Evolutionary conservation across 768 basidiomycete genomes (phyloP), one percentile per base, ranked within the genome.

Genomic region (Suillus occidentalis): DNA sequence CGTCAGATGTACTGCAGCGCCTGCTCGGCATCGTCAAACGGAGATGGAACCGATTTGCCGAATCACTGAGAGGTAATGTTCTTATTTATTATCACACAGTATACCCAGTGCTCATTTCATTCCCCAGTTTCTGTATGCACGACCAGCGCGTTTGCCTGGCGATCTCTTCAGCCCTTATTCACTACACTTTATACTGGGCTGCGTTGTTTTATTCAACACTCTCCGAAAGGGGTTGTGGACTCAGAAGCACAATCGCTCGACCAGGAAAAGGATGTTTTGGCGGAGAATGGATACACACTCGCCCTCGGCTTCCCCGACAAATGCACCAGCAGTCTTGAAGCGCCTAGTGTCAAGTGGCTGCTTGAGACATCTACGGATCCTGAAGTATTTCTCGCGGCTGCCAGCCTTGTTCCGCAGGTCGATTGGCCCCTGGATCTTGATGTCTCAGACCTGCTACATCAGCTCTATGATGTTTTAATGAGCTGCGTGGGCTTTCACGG

Each of bases 331-430:
- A 16, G 14, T 52, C 50, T 52, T 4, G 50, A 52, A 28, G 50
- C 50, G 31, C 50, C 28, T 18, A 52, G 65, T 2, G 62, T 72
- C 25, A 39, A 55, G 47, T 72, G 47, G 47, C 22, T 49, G 13
- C 47, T 49, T 2, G 47, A 49, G 47, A 49, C 47, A 3, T 49
- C 47, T 49, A 49, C 47, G 22, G 47, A 49, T 49, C 47, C 47
- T 25, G 47, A 49, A 49, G 47, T 49, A 1, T 49, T 49, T 25
- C 47, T 49, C 13, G 47, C 22, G 0, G 22, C 47, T 14, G 47
- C 12, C 22, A 49, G 13, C 47, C 47, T 49, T 25, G 22, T 49
- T 25, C 47, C 47, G 3, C 47, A 14, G 1, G 47, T 49, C 22
- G 47, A 49, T 7, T 49, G 47, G 47, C 22, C 47, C 47, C 22